phyloP scores from a whole-genome alignment of 306 rosid species.

The Calophaca sinica region DNA sequence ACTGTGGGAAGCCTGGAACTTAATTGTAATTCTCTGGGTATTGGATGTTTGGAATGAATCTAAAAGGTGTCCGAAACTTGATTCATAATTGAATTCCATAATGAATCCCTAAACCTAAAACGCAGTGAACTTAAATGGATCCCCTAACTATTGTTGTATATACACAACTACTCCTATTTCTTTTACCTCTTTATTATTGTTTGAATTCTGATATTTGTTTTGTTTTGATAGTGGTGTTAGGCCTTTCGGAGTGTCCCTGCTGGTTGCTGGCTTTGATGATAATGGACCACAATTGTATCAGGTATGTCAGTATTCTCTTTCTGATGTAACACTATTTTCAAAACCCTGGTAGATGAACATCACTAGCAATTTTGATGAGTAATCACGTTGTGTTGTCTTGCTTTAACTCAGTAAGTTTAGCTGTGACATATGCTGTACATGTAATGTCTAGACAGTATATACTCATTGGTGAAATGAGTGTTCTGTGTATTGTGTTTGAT shows the following conservation, averaged over 20 bases:
- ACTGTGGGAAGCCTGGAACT: neutral
- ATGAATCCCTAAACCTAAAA: neutral
- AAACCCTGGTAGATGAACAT: conserved; percentile 9
- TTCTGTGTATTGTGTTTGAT: conserved; percentile 34
- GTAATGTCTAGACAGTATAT: conserved; percentile 38
- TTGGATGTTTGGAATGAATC: too few relatives aligned
- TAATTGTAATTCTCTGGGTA: too few relatives aligned
- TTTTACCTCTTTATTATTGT: neutral
- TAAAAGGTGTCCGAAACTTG: neutral
- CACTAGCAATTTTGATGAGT: neutral
- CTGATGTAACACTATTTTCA: conserved; percentile 21
- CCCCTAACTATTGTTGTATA: neutral
- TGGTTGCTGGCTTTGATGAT: conserved; percentile 93
- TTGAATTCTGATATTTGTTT: conserved; percentile 38
- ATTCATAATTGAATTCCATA: neutral
- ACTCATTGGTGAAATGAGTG: conserved; percentile 11
- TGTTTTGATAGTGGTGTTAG: conserved; percentile 79
- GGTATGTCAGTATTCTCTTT: conserved; percentile 53
- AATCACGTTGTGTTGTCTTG: conserved; percentile 2
- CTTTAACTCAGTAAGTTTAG: conserved; percentile 59
- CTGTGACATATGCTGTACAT: conserved; percentile 44
- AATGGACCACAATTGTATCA: conserved; percentile 93
- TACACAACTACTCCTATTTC: neutral
- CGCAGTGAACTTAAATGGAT: neutral
- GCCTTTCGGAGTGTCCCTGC: conserved; percentile 96